Conservation (phyloP, 352 stramenopile genomes). For the Pythium aquatile region DNA sequence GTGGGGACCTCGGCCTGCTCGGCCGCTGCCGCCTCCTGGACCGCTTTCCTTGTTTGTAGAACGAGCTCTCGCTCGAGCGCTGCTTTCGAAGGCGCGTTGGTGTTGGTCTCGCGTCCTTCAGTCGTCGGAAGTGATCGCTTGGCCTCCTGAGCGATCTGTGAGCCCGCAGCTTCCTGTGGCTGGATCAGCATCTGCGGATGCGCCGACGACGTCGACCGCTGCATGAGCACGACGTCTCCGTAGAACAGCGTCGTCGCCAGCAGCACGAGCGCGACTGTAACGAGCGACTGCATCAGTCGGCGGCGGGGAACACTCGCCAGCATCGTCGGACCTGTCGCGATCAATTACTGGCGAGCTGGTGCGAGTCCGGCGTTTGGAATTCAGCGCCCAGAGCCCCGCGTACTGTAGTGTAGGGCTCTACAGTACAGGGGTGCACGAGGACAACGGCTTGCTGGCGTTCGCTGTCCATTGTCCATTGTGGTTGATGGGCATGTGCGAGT, state of each 20-base stretch:
- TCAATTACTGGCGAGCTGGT: too few relatives aligned
- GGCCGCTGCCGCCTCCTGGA: background rate
- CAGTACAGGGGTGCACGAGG: background rate
- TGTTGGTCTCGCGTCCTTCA: background rate
- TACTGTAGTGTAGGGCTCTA: too few relatives aligned
- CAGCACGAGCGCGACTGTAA: background rate
- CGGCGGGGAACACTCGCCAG: background rate
- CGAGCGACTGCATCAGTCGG: background rate
- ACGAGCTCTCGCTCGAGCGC: background rate
- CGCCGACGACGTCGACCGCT: background rate
- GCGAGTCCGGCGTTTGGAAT: too few relatives aligned
- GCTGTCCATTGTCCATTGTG: too few relatives aligned
- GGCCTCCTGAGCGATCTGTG: background rate
- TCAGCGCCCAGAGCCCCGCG: too few relatives aligned
- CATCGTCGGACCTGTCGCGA: background rate
- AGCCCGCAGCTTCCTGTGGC: background rate
- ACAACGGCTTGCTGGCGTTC: background rate
- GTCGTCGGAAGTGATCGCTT: background rate
- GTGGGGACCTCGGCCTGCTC: too few relatives aligned
- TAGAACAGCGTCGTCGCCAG: constrained; percentile 1
- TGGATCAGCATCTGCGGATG: constrained; percentile 1
- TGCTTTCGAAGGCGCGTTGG: background rate
- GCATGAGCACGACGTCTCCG: constrained; percentile 1
- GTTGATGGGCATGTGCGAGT: too few relatives aligned
- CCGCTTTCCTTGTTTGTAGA: background rate